Conservation (phyloP, 805 yeast species). For the Ogataea corticis region DNA sequence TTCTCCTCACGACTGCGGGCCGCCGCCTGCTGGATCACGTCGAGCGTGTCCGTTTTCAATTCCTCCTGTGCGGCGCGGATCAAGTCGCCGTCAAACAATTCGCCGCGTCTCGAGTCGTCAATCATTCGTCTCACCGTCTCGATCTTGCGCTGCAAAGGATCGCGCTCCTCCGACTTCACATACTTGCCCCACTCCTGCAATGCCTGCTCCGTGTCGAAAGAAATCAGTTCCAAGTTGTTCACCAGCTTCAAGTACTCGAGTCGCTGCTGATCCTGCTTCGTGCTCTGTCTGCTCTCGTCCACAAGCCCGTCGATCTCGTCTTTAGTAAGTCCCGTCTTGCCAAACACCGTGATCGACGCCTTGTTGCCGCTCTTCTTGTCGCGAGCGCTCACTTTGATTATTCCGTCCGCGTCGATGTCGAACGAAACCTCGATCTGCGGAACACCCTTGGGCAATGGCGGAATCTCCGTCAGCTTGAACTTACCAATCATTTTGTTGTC, state of each 20-base stretch:
- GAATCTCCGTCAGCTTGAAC: constrained; percentile 88
- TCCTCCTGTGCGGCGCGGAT: constrained; percentile 39
- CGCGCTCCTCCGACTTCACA: constrained; percentile 19
- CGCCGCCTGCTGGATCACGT: constrained; percentile 31
- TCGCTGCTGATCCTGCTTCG: constrained; percentile 64
- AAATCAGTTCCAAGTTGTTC: constrained; percentile 50
- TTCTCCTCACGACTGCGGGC: constrained; percentile 16
- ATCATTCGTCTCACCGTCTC: constrained; percentile 31
- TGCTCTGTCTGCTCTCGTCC: constrained; percentile 84
- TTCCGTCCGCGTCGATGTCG: constrained; percentile 96
- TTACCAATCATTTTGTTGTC: constrained; percentile 95
- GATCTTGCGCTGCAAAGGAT: constrained; percentile 21
- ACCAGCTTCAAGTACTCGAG: constrained; percentile 67
- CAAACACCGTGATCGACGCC: constrained; percentile 94
- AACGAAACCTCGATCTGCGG: constrained; percentile 91
- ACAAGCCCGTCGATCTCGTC: constrained; percentile 90
- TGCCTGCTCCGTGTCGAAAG: constrained; percentile 39
- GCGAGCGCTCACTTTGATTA: constrained; percentile 90
- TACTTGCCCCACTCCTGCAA: constrained; percentile 24
- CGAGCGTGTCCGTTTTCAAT: constrained; percentile 31
- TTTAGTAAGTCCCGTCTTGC: constrained; percentile 90
- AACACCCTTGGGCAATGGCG: constrained; percentile 85
- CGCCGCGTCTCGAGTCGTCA: constrained; percentile 32
- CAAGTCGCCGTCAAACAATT: constrained; percentile 28
- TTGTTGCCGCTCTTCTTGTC: constrained; percentile 94